Base-by-base conservation (phyloP, 192 early-diverging fungal genomes). In the Coemansia biformis region DNA sequence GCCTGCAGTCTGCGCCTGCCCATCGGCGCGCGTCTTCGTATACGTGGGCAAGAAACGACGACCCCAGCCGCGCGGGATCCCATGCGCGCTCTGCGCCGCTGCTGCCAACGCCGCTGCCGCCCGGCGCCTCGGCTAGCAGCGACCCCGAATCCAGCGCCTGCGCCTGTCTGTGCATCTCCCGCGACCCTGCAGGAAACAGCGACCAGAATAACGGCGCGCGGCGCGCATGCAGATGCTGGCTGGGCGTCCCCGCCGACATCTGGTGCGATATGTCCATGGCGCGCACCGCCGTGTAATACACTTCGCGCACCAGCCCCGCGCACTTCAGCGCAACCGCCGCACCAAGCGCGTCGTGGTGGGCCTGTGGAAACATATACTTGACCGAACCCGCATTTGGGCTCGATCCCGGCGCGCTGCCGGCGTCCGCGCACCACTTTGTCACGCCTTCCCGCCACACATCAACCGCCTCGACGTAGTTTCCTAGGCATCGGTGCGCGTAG, bases 41-140 rank as follows among this genome's bases (percentile, higher is more conserved):
- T 8, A 52, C 9, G 5, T 22, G 48, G 22, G 44, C 48, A 11
- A 72, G 53, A 40, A 65, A 60, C 33, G 0, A 35, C 2, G 61
- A 59, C 10, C 68, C 61, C 17, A 72, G 36, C 0, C 68, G 16
- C 1, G 62, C 51, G 9, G 61, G 44, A n/a, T 63, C 53, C 68
- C 68, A 72, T 2, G 34, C 13, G 5, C 34, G 36, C 21, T 59
- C 53, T 3, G 33, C 36, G 21, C 48, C 22, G n/a, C n/a, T n/a
- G n/a, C n/a, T n/a, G n/a, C n/a, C n/a, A n/a, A n/a, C n/a, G n/a
- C n/a, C n/a, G n/a, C n/a, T n/a, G n/a, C n/a, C n/a, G n/a, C n/a
- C n/a, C n/a, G n/a, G n/a, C n/a, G n/a, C n/a, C n/a, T n/a, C n/a
- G n/a, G n/a, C n/a, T n/a, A n/a, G n/a, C n/a, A n/a, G n/a, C 24